These are phyloP conservation scores for Tephrocybe sp. DNA, from an alignment of 768 basidiomycete species.

Conservation along the genomic window DNA sequence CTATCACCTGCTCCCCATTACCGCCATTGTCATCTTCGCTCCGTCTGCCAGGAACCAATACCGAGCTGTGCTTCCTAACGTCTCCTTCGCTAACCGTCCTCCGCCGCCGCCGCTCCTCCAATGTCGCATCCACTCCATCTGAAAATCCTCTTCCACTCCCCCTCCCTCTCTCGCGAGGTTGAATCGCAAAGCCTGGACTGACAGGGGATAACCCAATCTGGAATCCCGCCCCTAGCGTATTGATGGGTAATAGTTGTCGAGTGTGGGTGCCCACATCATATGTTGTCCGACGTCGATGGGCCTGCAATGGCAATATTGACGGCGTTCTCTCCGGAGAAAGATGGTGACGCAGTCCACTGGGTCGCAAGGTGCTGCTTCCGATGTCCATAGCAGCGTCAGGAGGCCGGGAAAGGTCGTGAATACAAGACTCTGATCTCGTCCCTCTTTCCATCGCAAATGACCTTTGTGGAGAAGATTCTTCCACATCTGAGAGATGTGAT, in stretches of 20 bases:
- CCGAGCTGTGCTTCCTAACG: slow-evolving; percentile 20
- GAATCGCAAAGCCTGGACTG: slow-evolving; percentile 75
- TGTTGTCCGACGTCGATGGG: slow-evolving; percentile 13
- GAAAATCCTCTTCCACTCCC: slow-evolving; percentile 35
- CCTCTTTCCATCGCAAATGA: slow-evolving; percentile 29
- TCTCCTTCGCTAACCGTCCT: slow-evolving; percentile 56
- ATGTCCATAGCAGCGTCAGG: not conserved
- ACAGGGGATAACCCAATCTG: slow-evolving; percentile 74
- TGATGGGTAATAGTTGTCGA: slow-evolving; percentile 30
- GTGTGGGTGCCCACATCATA: slow-evolving; percentile 1
- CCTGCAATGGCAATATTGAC: not conserved
- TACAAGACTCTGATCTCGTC: slow-evolving; percentile 29
- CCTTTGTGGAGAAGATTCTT: not conserved
- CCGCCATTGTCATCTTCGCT: slow-evolving; percentile 4
- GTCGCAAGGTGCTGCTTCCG: not conserved
- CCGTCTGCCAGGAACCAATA: slow-evolving; percentile 9
- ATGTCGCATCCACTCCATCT: slow-evolving; percentile 27
- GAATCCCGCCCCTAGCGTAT: slow-evolving; percentile 51
- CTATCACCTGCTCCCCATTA: not conserved
- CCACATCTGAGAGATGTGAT: slow-evolving; percentile 8
- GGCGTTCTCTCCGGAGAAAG: slow-evolving; percentile 5
- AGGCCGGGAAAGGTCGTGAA: slow-evolving; percentile 12
- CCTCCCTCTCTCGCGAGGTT: slow-evolving; percentile 50
- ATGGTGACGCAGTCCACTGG: not conserved
- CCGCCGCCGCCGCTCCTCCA: slow-evolving; percentile 28